Evolutionary conservation across 352 stramenopile species (phyloP).

Genomic region (Pythium rhizo-oryzae): DNA sequence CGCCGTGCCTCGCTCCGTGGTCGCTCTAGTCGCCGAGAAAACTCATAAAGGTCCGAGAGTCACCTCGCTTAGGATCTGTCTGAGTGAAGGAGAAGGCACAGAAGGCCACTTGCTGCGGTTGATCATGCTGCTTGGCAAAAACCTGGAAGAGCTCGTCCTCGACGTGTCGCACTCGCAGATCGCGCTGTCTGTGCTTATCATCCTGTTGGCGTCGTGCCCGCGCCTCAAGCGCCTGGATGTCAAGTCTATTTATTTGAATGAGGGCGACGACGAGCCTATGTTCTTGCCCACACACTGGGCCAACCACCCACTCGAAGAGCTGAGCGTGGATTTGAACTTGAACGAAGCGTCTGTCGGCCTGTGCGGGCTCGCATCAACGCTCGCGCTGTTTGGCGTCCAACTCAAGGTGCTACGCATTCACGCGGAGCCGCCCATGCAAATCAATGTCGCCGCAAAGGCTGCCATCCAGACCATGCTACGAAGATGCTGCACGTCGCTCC

Average conservation of each 20-base stretch:
- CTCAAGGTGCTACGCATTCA: background rate
- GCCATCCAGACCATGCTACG: slow-evolving; percentile 2
- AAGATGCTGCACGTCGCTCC: background rate
- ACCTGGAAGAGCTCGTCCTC: slow-evolving; percentile 17
- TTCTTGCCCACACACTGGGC: slow-evolving; percentile 3
- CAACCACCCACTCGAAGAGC: slow-evolving; percentile 3
- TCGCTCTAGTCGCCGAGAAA: background rate
- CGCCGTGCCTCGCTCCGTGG: slow-evolving; percentile 7
- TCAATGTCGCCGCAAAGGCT: background rate
- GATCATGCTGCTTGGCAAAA: background rate
- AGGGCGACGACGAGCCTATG: background rate
- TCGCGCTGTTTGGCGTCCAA: slow-evolving; percentile 5
- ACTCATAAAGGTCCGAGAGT: background rate
- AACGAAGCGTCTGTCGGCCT: background rate
- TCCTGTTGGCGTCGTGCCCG: slow-evolving; percentile 15
- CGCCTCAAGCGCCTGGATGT: slow-evolving; percentile 9
- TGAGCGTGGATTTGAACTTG: background rate
- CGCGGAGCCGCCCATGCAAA: background rate
- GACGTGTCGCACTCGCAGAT: slow-evolving; percentile 1
- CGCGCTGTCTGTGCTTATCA: background rate
- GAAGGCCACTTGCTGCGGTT: slow-evolving; percentile 7
- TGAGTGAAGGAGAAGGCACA: slow-evolving; percentile 14
- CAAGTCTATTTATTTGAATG: slow-evolving; percentile 9
- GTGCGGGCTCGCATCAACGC: background rate
- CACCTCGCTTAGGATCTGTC: slow-evolving; percentile 5